Base-by-base conservation (phyloP, 2,329 filamentous ascomycete genomes). In the Grosmannia huntii region DNA sequence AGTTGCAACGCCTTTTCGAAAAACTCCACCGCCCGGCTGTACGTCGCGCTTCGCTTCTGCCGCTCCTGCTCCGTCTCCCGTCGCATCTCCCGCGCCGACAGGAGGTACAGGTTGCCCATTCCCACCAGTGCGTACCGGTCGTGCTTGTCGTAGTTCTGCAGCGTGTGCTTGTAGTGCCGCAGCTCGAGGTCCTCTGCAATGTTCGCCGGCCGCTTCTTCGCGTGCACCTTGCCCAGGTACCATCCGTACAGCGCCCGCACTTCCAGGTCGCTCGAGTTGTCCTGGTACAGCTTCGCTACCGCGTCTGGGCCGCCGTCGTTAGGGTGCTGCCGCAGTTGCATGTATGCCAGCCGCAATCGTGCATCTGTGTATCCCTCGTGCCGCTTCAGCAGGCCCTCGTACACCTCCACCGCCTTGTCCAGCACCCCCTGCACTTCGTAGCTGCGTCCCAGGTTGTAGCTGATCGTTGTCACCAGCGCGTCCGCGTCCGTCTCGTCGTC, bases 1-100 rank as follows among this genome's bases (percentile, higher is more conserved):
- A 99, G 76, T 62, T 95, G 90, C 25, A 99, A 76, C 5, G 92
- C 92, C 73, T 99, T 99, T 69, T 97, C 94, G 66, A 96, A 99
- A 72, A 99, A 99, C 69, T 99, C 95, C 12, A 97, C 91, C 0
- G 94, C 91, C 64, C 92, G 90, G 68, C 85, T 84, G 68, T 97
- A 99, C 61, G 84, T 86, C 65, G 87, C 88, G 59, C 86, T 87
- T 57, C 91, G 85, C 75, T 95, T 96, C 66, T 95, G 87, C 72
- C 89, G 95, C 60, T 99, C 92, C 60, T 84, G 79, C 10, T 97
- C 94, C 0, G 88, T 88, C 61, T 94, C 89, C 55, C 91, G 84
- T 33, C 89, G 87, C 90, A 97, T 96, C 70, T 99, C 95, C 65
- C 94, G 84, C 11, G 94, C 94, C 61, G 89, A 84, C 64, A 86